phyloP scores from a whole-genome alignment of 208 protist genomes.

The Leishmania mexicana region DNA sequence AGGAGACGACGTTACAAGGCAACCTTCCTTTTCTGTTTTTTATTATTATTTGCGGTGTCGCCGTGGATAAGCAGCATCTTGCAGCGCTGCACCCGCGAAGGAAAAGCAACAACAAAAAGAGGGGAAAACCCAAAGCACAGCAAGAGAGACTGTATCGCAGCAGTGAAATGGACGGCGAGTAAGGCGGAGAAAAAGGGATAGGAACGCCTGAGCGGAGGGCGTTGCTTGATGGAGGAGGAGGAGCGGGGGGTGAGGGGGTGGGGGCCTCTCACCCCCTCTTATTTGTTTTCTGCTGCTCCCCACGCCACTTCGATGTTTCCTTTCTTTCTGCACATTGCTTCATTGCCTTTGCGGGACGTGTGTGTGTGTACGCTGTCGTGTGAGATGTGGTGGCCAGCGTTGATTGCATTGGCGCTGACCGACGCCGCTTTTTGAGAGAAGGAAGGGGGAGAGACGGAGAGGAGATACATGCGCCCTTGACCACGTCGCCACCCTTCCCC shows the following conservation, averaged over 20 bases:
- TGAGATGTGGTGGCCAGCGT: neutral
- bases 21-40: neutral
- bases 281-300: neutral
- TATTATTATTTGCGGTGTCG: neutral
- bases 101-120: no score
- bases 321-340: neutral
- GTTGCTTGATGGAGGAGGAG: neutral
- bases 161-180: neutral
- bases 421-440: neutral
- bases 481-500: neutral
- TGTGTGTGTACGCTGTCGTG: neutral
- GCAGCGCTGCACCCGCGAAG: neutral
- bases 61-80: constrained; percentile 1
- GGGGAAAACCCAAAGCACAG: no score
- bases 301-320: neutral
- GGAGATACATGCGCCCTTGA: neutral
- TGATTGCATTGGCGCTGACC: neutral
- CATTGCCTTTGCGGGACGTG: neutral
- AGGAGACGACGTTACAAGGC: neutral
- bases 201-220: neutral
- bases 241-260: no score
- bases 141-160: neutral
- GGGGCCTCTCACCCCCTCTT: neutral
- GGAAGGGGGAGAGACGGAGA: neutral
- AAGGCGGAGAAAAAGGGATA: neutral